Evolutionary conservation across 106 monocot genomes (phyloP), one percentile per base, ranked within the genome.

Genomic region (Dendrobium officinale): DNA sequence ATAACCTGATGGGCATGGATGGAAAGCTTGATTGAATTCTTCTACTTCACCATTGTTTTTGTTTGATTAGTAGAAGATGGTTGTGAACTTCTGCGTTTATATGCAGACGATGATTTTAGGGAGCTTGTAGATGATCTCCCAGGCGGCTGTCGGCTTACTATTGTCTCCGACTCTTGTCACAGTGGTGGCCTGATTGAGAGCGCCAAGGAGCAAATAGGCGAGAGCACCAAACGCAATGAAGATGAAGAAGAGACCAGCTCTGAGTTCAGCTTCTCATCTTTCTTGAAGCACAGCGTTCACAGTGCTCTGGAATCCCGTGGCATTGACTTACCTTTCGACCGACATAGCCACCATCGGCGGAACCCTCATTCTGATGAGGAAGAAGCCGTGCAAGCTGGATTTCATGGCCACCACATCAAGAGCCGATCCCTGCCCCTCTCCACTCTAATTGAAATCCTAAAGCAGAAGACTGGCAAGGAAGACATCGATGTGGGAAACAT

Each of bases 111-210:
- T 42, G 96, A 97, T 81, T 92, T 94, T 75, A 89, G 89, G 77
- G 92, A 86, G 7, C 85, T 92, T 73, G 94, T 97, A 0, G 82
- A 92, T 55, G 84, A 90, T 66, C 83, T 94, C 2, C 93, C 90
- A 0, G 55, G 82, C 10, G 94, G 85, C 55, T 92, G 90, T 67
- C 81, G 85, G 67, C 81, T 97, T 6, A 97, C 96, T 4, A 92
- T 97, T 9, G 94, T 97, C 15, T 97, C 96, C 2, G 96, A 97
- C 64, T 97, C 96, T 6, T 97, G 96, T 84, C 96, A 97, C 83
- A 97, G 96, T 54, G 96, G 96, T 11, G 96, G 96, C 22, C 86
- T 97, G 33, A 89, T 97, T 20, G 88, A 94, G 68, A 79, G 86
- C 37, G 40, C 86, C 67, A 92, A 97, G 81, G 96, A 97, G 77